Percentiles rank a stretch among this genome's conserved stretches.
Conservation (phyloP, 2,329 filamentous ascomycete genomes). For the Monosporascus sp. region DNA sequence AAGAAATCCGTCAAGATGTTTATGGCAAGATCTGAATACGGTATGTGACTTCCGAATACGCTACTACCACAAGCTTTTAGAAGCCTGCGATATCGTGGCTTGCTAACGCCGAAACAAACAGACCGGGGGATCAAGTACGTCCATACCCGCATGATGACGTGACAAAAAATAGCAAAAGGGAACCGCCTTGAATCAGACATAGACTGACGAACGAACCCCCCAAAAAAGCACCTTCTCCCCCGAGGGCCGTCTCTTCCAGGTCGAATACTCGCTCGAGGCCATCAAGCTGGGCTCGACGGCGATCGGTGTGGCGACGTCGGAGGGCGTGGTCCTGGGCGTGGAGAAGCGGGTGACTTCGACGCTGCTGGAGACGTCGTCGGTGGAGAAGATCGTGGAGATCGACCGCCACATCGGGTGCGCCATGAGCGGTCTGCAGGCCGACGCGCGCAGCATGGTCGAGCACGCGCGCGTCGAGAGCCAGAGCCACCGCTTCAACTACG, state of each 20-base stretch:
- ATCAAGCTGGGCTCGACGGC: conserved; percentile 99
- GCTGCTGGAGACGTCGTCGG: conserved; percentile 92
- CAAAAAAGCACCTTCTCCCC: conserved; percentile 88
- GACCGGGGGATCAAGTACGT: conserved; percentile 96
- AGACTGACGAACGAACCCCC: conserved; percentile 10
- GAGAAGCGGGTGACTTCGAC: conserved; percentile 99
- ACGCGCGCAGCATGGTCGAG: conserved; percentile 96
- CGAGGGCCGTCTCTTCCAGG: conserved; percentile 98
- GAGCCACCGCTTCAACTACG: conserved; percentile 97
- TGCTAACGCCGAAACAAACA: conserved; percentile 40
- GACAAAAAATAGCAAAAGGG: not conserved
- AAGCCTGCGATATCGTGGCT: not conserved
- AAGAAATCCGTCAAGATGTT: conserved; percentile 71
- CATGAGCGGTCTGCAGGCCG: conserved; percentile 96
- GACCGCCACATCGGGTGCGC: conserved; percentile 98
- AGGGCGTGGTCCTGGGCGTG: conserved; percentile 93
- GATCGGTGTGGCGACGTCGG: conserved; percentile 93
- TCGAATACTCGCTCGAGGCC: conserved; percentile 99
- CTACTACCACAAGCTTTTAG: conserved; percentile 12
- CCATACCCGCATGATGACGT: not conserved
- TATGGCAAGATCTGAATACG: conserved; percentile 99
- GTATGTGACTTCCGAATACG: conserved; percentile 49
- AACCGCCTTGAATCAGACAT: not conserved
- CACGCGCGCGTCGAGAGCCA: conserved; percentile 97
- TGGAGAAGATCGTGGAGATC: conserved; percentile 99